A percentile compares a stretch with the other conserved stretches of the same genome.
These are phyloP conservation scores for Dactylis glomerata DNA, from an alignment of 176 grass and related monocot genomes.

Conservation along the genomic window DNA sequence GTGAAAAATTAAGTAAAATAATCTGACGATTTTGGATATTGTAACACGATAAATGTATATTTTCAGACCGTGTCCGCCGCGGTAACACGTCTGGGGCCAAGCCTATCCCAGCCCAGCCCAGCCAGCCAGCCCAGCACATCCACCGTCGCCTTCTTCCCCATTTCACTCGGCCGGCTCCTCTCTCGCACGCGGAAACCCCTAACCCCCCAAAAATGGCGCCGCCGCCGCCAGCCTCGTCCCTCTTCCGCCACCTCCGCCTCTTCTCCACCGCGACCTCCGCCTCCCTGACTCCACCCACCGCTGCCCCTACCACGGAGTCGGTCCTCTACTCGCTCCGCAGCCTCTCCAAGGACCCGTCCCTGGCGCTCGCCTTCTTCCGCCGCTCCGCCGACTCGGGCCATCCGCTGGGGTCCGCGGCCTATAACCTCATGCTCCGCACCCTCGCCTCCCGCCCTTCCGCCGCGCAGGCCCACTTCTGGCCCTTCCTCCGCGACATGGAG, in stretches of 20 bases:
- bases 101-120: neutral
- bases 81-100: too few relatives aligned
- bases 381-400: slow-evolving; percentile 30
- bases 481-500: slow-evolving; percentile 70
- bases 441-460: slow-evolving; percentile 46
- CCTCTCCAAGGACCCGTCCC: slow-evolving; percentile 56
- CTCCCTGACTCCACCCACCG: neutral
- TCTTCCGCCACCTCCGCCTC: slow-evolving; percentile 4
- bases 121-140: too few relatives aligned
- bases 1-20: too few relatives aligned
- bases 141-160: neutral
- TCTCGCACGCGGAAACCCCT: neutral
- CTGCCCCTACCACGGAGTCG: slow-evolving; percentile 49
- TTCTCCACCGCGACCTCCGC: neutral
- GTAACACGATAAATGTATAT: too few relatives aligned
- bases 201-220: slow-evolving; percentile 27
- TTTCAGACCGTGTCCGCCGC: too few relatives aligned
- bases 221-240: slow-evolving; percentile 27
- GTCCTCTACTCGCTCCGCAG: slow-evolving; percentile 70
- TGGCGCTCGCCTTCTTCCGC: slow-evolving; percentile 69
- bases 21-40: too few relatives aligned
- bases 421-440: slow-evolving; percentile 92
- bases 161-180: neutral
- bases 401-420: slow-evolving; percentile 46
- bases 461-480: slow-evolving; percentile 65